Evolutionary conservation across 768 basidiomycete genomes (phyloP).

Genomic region (Lentinula edodes): DNA sequence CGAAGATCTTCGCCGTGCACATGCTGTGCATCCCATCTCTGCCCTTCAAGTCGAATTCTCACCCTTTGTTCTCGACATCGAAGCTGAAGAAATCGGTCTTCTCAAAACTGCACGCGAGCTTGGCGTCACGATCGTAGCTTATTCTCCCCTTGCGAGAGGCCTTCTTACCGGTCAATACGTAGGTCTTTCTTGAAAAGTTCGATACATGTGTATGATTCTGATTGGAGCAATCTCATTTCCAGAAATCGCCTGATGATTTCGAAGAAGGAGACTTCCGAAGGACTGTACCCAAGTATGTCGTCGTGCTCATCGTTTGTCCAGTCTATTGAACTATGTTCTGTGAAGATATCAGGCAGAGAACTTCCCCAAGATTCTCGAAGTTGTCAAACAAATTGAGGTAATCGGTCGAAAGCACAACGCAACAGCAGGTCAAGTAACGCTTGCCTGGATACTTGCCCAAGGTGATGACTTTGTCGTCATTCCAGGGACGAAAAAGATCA

Average conservation of each 20-base stretch:
- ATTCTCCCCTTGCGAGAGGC: slow-evolving; percentile 45
- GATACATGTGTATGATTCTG: neutral
- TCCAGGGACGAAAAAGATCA: slow-evolving; percentile 35
- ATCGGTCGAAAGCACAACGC: slow-evolving; percentile 34
- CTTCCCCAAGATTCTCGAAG: slow-evolving; percentile 40
- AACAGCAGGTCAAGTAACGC: slow-evolving; percentile 40
- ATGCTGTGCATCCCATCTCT: slow-evolving; percentile 38
- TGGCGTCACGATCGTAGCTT: slow-evolving; percentile 40
- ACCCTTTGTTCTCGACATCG: slow-evolving; percentile 38
- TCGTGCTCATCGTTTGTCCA: neutral
- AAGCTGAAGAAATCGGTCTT: slow-evolving; percentile 32
- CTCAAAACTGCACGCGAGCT: slow-evolving; percentile 35
- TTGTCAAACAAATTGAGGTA: slow-evolving; percentile 32
- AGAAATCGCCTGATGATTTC: slow-evolving; percentile 33
- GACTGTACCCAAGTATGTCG: slow-evolving; percentile 23
- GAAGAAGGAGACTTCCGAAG: slow-evolving; percentile 36
- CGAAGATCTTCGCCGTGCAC: slow-evolving; percentile 40
- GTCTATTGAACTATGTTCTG: neutral
- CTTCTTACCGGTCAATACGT: slow-evolving; percentile 34
- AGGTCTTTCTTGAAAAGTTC: neutral
- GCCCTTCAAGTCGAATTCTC: slow-evolving; percentile 42
- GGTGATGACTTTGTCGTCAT: slow-evolving; percentile 37
- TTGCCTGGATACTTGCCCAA: slow-evolving; percentile 47
- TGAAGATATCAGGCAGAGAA: slow-evolving; percentile 32
- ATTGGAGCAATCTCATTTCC: neutral